These are phyloP conservation scores for Xylariaceae sp. DNA, from an alignment of 2,329 filamentous ascomycete genomes.

Conservation along the genomic window DNA sequence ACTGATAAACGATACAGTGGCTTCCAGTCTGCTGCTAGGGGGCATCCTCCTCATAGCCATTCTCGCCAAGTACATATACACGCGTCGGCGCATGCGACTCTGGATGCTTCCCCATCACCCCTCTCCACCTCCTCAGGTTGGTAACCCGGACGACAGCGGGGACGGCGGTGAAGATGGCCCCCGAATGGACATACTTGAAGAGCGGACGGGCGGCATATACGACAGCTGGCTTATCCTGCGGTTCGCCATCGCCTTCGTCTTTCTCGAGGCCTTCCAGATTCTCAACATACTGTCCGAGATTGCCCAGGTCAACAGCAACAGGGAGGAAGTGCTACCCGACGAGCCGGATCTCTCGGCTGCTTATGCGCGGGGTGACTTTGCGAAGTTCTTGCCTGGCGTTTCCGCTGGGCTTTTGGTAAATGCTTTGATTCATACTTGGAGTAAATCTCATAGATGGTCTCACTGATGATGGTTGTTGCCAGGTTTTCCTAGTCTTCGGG, in stretches of 20 bases:
- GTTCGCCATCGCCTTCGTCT: conserved; percentile 34
- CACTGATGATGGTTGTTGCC: conserved; percentile 2
- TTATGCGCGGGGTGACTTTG: conserved; percentile 28
- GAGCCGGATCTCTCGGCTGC: conserved; percentile 27
- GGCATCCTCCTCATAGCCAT: conserved; percentile 33
- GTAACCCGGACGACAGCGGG: too few species aligned
- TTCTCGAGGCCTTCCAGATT: conserved; percentile 32
- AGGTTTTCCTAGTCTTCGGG: conserved; percentile 26
- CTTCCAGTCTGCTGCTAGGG: conserved; percentile 30
- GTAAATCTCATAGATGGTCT: too few species aligned
- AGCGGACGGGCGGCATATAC: conserved; percentile 32
- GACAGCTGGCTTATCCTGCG: conserved; percentile 35
- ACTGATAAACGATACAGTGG: too few species aligned
- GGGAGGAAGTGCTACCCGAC: conserved; percentile 20
- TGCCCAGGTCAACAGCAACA: conserved; percentile 23
- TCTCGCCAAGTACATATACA: conserved; percentile 35
- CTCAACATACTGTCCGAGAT: conserved; percentile 31
- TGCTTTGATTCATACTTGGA: too few species aligned
- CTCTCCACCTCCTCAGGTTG: conserved; percentile 24
- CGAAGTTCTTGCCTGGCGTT: conserved; percentile 30
- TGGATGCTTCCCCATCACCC: conserved; percentile 26
- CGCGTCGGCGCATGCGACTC: conserved; percentile 28
- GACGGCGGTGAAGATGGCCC: too few species aligned
- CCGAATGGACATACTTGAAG: too few species aligned
- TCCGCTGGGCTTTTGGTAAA: conserved; percentile 25